Conservation (phyloP, 2,329 filamentous ascomycete species). For the Canariomyces notabilis region DNA sequence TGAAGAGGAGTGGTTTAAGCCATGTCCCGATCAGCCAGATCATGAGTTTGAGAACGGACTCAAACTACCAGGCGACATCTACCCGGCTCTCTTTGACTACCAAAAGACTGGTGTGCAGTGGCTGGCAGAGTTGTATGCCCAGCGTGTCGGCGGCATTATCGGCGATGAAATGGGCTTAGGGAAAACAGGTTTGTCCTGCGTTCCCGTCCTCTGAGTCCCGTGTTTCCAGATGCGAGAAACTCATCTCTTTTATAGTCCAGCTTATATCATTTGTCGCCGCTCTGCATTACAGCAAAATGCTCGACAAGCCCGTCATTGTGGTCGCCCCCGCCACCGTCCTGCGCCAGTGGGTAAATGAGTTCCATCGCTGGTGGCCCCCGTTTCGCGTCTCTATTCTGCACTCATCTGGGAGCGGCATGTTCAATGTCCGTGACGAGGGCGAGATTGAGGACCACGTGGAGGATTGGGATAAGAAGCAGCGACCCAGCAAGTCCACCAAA, state of each 20-base stretch:
- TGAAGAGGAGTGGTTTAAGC: constrained; percentile 76
- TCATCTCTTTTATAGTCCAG: constrained; percentile 40
- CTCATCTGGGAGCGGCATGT: constrained; percentile 92
- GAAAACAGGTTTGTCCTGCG: constrained; percentile 57
- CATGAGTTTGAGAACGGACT: constrained; percentile 69
- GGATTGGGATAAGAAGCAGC: constrained; percentile 37
- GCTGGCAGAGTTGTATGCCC: constrained; percentile 86
- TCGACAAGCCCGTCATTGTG: constrained; percentile 80
- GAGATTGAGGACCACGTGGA: constrained; percentile 48
- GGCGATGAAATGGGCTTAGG: constrained; percentile 99
- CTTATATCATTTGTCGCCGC: constrained; percentile 76
- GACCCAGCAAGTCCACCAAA: constrained; percentile 51
- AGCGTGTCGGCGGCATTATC: constrained; percentile 87
- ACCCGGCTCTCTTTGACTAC: constrained; percentile 88
- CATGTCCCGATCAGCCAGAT: constrained; percentile 78
- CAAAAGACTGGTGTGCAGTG: constrained; percentile 96
- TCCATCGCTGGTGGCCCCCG: constrained; percentile 99
- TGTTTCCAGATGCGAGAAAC: neutral
- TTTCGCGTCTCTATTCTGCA: constrained; percentile 91
- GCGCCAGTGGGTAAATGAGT: constrained; percentile 97
- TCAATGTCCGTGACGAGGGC: constrained; percentile 68
- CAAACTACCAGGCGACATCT: constrained; percentile 85
- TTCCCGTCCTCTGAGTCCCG: neutral
- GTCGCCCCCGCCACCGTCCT: constrained; percentile 93
- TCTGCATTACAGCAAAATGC: constrained; percentile 82